Percentiles rank a stretch among this genome's conserved stretches.
Conservation (phyloP, 2,329 filamentous ascomycete species). For the Fusarium sterilihyphosum region DNA sequence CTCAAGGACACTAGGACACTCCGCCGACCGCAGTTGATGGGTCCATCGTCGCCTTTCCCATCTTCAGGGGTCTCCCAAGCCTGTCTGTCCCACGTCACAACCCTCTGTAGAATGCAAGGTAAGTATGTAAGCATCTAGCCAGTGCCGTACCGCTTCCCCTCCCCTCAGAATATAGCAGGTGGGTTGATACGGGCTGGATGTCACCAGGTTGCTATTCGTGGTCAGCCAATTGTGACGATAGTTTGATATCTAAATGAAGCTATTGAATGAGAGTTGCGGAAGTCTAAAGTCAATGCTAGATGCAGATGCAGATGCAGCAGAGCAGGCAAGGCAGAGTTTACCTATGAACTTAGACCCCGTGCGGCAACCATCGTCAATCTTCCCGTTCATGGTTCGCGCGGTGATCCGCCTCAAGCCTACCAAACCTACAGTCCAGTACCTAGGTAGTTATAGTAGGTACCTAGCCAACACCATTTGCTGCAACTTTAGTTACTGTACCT, state of each 20-base stretch:
- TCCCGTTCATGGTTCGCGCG: conserved; percentile 7
- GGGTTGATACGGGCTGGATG: conserved; percentile 5
- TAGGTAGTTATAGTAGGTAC: not conserved
- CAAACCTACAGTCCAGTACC: not conserved
- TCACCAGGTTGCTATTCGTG: conserved; percentile 15
- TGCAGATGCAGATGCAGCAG: conserved; percentile 7
- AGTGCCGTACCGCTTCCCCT: not conserved
- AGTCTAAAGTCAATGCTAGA: conserved; percentile 20
- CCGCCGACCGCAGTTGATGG: conserved; percentile 21
- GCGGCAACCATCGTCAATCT: conserved; percentile 17
- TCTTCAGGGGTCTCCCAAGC: conserved; percentile 29
- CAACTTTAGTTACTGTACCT: not conserved
- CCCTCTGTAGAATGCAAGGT: not conserved
- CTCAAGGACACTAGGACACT: conserved; percentile 15
- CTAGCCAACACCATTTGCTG: not conserved
- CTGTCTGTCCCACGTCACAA: conserved; percentile 27
- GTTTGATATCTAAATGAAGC: conserved; percentile 3
- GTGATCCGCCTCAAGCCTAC: conserved; percentile 12
- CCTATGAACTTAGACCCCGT: conserved; percentile 1
- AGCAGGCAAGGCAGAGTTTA: not conserved
- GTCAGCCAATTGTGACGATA: not conserved
- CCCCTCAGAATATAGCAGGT: not conserved
- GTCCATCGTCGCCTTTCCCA: conserved; percentile 12
- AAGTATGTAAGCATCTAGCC: not conserved
- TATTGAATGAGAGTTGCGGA: conserved; percentile 7